Evolutionary conservation across 1,139 yeast genomes (phyloP), one percentile per base, ranked within the genome.

Genomic region (Debaryomycetaceae sp.): DNA sequence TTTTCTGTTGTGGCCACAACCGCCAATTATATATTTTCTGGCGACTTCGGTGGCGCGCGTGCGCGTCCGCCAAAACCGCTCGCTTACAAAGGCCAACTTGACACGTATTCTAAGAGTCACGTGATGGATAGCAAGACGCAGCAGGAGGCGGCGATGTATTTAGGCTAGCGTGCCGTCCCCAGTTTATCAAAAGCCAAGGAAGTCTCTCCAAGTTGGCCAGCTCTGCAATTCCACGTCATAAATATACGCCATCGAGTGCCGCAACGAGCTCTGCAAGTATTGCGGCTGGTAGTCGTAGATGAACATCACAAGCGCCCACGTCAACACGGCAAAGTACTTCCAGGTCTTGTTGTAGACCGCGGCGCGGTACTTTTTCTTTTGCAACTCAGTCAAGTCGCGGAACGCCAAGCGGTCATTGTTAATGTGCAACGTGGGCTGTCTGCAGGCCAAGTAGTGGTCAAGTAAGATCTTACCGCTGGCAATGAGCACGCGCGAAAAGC

Each of bases 301-400:
- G 45, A 73, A 66, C 91, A 83, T 82, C 30, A 83, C 85, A 30
- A 74, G 52, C 0, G 80, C 93, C 94, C 94, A 83, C 7, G 79
- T 66, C 5, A 77, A 39, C n/a, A 82, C 75, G 2, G 89, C 82
- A 49, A 79, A 75, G 33, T 71, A 53, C 29, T 75, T 66, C 89
- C 89, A 83, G 4, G 79, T 61, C 33, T 50, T 53, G 40, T 61
- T 60, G 43, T 70, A 65, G 17, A 71, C 49, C 27, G 44, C 45
- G 23, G 42, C 43, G 42, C 57, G 59, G 38, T 57, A 54, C 41
- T 55, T 65, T 48, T 42, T 55, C 44, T 54, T 61, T 45, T 57
- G 67, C 30, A 43, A 50, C 30, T 44, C 45, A 15, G 48, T 50
- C 38, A 55, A 57, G 32, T 62, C 65, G 23, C 48, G 39, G 44